A percentile compares a stretch with the other conserved stretches of the same genome.
Conservation (phyloP, 2,329 filamentous ascomycete genomes). For the Trichoderma hamatum region DNA sequence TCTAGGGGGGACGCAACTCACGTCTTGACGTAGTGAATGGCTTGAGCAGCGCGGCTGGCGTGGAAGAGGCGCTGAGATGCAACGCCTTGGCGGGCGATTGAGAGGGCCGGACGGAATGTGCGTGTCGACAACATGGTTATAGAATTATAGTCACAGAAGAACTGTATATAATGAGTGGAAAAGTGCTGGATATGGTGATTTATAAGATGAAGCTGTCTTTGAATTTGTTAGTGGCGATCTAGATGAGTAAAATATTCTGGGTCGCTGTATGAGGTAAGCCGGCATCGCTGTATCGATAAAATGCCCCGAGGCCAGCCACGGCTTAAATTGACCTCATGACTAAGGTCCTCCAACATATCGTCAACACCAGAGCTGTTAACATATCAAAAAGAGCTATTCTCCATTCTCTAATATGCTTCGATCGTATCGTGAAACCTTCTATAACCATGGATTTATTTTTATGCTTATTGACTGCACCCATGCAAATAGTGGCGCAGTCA, state of each 20-base stretch:
- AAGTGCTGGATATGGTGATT: background rate
- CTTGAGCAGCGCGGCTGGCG: conserved; percentile 47
- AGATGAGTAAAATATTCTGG: conserved; percentile 18
- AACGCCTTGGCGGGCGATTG: conserved; percentile 29
- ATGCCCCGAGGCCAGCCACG: background rate
- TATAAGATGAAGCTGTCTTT: conserved; percentile 1
- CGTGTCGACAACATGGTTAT: conserved; percentile 4
- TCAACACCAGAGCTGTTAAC: background rate
- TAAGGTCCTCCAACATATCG: background rate
- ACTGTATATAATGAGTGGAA: background rate
- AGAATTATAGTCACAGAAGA: background rate
- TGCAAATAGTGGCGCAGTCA: background rate
- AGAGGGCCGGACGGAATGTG: conserved; percentile 28
- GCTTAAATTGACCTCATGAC: background rate
- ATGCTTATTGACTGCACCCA: background rate
- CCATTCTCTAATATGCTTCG: background rate
- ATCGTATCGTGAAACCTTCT: background rate
- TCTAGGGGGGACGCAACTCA: conserved; percentile 30
- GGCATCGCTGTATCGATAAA: conserved; percentile 5
- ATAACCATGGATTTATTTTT: background rate
- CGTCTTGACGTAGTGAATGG: conserved; percentile 49
- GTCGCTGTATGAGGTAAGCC: conserved; percentile 16
- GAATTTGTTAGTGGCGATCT: background rate
- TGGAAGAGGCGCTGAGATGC: conserved; percentile 36
- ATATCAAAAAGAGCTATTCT: background rate